phyloP scores from a whole-genome alignment of 208 protist species.

The Leptomonas seymouri region DNA sequence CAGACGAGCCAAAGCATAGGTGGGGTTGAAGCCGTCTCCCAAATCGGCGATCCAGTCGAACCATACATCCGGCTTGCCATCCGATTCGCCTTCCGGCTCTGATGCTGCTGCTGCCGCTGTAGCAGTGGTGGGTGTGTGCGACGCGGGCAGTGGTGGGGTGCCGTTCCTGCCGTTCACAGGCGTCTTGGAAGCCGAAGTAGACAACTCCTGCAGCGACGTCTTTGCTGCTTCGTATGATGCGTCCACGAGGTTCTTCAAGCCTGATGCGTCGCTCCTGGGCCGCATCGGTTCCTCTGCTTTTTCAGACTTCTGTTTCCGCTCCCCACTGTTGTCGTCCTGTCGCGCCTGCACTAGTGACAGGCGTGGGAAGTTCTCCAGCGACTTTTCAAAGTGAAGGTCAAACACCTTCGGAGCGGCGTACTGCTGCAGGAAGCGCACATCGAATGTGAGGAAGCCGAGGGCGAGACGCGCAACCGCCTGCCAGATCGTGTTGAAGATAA shows the following conservation, averaged over 20 bases:
- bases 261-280: neutral
- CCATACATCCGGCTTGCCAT: conserved; percentile 52
- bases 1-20: conserved; percentile 84
- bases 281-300: neutral
- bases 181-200: neutral
- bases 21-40: conserved; percentile 90
- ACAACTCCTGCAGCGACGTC: neutral
- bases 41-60: conserved; percentile 90
- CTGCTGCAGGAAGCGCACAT: conserved; percentile 61
- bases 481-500: conserved; percentile 68
- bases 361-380: conserved; percentile 9
- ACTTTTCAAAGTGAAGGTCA: conserved; percentile 39
- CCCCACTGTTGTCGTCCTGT: neutral
- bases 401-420: conserved; percentile 62
- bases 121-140: neutral
- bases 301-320: neutral
- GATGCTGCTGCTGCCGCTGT: neutral
- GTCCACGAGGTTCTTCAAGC: neutral
- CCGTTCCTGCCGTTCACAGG: no score
- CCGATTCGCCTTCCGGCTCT: neutral
- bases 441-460: conserved; percentile 82
- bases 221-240: neutral
- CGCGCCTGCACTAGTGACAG: conserved; percentile 10
- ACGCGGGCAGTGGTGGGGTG: neutral
- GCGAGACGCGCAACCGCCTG: conserved; percentile 50